phyloP scores from a whole-genome alignment of 2,329 filamentous ascomycete genomes.

The Camillea tinctor region DNA sequence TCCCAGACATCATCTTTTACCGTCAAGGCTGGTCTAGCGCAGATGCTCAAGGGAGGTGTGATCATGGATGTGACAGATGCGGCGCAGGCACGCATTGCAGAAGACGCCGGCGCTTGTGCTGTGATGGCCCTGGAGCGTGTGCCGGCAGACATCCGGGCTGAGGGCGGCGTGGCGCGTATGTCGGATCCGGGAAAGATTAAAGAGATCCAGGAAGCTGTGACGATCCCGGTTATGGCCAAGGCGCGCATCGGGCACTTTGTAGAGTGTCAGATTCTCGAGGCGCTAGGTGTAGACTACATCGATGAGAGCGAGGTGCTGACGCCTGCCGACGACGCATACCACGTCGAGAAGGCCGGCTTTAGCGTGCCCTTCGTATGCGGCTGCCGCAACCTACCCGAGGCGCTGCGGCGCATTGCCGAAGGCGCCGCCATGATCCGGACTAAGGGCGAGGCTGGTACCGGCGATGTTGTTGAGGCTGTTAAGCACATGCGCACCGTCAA shows the following conservation, averaged over 20 bases:
- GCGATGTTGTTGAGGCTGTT: slow-evolving; percentile 95
- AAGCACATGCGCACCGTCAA: slow-evolving; percentile 93
- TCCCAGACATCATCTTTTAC: slow-evolving; percentile 61
- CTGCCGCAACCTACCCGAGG: slow-evolving; percentile 91
- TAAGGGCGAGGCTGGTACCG: slow-evolving; percentile 96
- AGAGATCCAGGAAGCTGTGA: slow-evolving; percentile 91
- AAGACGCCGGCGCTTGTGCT: slow-evolving; percentile 91
- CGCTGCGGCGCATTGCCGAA: slow-evolving; percentile 84
- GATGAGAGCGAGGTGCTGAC: slow-evolving; percentile 98
- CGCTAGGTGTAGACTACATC: slow-evolving; percentile 94
- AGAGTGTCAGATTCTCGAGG: slow-evolving; percentile 97
- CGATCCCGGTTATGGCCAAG: slow-evolving; percentile 99
- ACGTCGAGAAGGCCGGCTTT: slow-evolving; percentile 86
- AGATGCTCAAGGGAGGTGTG: slow-evolving; percentile 98
- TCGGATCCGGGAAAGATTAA: slow-evolving; percentile 92
- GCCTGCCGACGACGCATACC: slow-evolving; percentile 84
- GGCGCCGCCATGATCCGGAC: slow-evolving; percentile 98
- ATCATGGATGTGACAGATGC: slow-evolving; percentile 99
- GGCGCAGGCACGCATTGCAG: slow-evolving; percentile 92
- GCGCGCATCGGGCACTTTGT: slow-evolving; percentile 97
- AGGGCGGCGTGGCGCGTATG: slow-evolving; percentile 96
- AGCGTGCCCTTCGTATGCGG: slow-evolving; percentile 92
- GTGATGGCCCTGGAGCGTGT: slow-evolving; percentile 99
- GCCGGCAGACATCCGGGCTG: slow-evolving; percentile 87
- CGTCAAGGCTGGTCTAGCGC: slow-evolving; percentile 91